Base-by-base conservation (phyloP, 2,329 filamentous ascomycete genomes). In the Cryphonectria radicalis region DNA sequence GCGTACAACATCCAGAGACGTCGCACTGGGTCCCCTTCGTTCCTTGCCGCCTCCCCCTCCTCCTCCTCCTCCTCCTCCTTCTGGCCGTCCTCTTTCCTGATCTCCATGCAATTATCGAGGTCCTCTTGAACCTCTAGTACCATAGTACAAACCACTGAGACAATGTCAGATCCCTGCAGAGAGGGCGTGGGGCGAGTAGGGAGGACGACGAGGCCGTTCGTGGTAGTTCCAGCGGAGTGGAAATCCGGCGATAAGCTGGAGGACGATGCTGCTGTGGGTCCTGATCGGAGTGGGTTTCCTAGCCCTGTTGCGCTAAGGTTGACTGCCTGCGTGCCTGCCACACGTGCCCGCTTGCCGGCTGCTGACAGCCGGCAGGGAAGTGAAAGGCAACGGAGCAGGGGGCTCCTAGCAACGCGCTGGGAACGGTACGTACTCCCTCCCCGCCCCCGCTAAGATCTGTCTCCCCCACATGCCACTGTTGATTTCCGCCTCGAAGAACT, bases 271-370 rank as follows among this genome's bases (percentile, higher is more conserved):
- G 67, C n/a, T 63, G 67, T n/a, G 59, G 19, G 19, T 40, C 67
- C 22, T 53, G 67, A 69, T 69, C 67, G 67, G 67, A 69, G 67
- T 55, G 42, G 22, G 17, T 43, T 46, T 42, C 67, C 67, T 46
- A 69, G 19, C 43, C 32, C 32, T 66, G 64, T 55, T 19, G 25
- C 13, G 40, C 42, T 46, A n/a, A 57, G 22, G 19, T 13, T 43
- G 19, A 2, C 28, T 59, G 55, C 37, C 4, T 32, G 4, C 3
- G 32, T 32, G 32, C 32, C 32, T 32, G 32, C 32, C 32, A 32
- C 32, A 32, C 11, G 37, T 43, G 25, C 4, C 28, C 35, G 55
- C 2, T 14, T 35, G 55, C 55, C 55, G 14, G 55, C 55, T 59
- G 55, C 2, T n/a, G 22, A n/a, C 57, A 37, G 32, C 65, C 35